Base-by-base conservation (phyloP, 441 rosid genomes). In the Populus hybrid region DNA sequence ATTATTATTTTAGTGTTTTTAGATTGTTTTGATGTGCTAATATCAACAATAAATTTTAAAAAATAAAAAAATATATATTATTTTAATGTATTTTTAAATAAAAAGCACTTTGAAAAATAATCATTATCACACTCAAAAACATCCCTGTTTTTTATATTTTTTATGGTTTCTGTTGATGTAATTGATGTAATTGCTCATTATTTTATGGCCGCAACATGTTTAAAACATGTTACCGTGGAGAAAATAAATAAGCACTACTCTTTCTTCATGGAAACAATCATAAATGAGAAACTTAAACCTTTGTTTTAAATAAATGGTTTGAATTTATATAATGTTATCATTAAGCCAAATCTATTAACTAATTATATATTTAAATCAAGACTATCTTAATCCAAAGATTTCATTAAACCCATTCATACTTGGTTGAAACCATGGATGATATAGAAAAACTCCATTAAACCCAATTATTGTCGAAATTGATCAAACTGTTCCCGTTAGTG, bases 51-150 rank as follows among this genome's bases (percentile, higher is more conserved):
- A 1, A 24, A 24, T 24, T 24, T 24, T 24, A 24, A 24, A 24
- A 24, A 24, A 24, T 24, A 24, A 24, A 24, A 24, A 24, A 24
- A 24, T n/a, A n/a, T n/a, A 24, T 24, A 24, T 24, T 24, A 24
- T 24, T 24, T 24, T 24, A 24, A 24, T 24, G 24, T 24, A 24
- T 24, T 24, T 24, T 24, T 1, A 24, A 24, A 24, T 1, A 24
- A 24, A 24, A 24, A 24, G 24, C 24, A 24, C 24, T 24, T 24
- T 24, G 1, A 24, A 24, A 24, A 24, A 9, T 38, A 38, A 38
- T 9, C 1, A 2, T 9, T 38, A 38, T 0, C 0, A 38, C 0
- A 9, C 3, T 38, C 2, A 1, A 0, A 38, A 9, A 38, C 11
- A 9, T 38, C 11, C 42, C 0, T 38, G 7, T 14, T 16, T 14